Evolutionary conservation across 2,329 filamentous ascomycete species (phyloP), one percentile per base, ranked within the genome.

Genomic region (Blastomyces silverae): DNA sequence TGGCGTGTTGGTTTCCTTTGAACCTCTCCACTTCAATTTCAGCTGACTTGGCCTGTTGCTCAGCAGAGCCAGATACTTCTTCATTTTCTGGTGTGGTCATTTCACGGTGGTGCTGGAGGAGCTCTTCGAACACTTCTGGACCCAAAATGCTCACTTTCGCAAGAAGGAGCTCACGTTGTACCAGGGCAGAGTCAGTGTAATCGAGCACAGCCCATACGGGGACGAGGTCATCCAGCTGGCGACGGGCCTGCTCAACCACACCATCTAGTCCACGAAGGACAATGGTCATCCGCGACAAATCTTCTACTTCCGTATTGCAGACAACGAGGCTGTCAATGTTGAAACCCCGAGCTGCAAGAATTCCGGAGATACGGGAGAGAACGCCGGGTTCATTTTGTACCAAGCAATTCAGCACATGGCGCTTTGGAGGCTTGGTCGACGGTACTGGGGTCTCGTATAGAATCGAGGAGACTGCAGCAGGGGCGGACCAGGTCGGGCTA

Each of bases 381-480:
- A 99, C 94, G 81, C 94, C 94, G 15, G 94, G 94, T 82, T 99
- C 94, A 81, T 99, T 99, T 80, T 99, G 94, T 67, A 99, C 94
- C 67, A 99, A 85, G 77, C 94, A 99, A 81, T 99, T 99, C 79
- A 99, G 88, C 75, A 99, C 86, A 79, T 99, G 94, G 64, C 92
- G 89, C 82, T 96, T 97, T 56, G 91, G 89, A 10, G 94, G 93
- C 31, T 87, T 87, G 72, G 84, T 84, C 17, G 91, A 92, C 8
- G 92, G 90, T 22, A 90, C 84, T 6, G 94, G 94, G 2, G 92
- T 97, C 84, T 99, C 94, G 83, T 99, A 99, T 78, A 99, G 90
- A 75, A 99, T 99, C 77, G 93, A 96, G 75, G 91, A 96, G 70
- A 99, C 94, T 70, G 94, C 94, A 22, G 94, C 91, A 71, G 94